These are phyloP conservation scores for Leishmania lainsoni DNA, from an alignment of 208 protist species.

Conservation along the genomic window DNA sequence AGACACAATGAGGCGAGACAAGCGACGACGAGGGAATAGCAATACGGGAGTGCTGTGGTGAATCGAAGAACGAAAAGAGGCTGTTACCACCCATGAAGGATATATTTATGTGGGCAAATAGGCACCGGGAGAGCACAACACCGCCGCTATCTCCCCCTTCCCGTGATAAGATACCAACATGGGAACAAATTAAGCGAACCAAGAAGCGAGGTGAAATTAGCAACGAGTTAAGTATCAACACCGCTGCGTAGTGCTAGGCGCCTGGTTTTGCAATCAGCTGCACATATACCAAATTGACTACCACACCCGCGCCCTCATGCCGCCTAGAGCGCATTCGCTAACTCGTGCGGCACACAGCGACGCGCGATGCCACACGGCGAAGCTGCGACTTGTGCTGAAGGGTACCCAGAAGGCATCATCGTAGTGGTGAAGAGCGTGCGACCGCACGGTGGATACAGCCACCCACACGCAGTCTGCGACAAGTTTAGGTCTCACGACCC, in stretches of 20 bases:
- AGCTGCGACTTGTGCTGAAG: neutral
- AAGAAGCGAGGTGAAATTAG: neutral
- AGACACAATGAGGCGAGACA: neutral
- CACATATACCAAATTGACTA: neutral
- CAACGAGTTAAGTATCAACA: neutral
- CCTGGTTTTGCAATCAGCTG: neutral
- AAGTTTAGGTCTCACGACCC: slow-evolving; percentile 17
- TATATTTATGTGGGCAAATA: neutral
- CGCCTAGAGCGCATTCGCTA: neutral
- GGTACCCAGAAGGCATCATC: slow-evolving; percentile 48
- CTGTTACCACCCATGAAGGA: neutral
- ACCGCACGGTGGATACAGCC: slow-evolving; percentile 24
- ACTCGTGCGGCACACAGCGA: neutral
- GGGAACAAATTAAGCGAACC: neutral
- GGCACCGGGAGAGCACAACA: neutral
- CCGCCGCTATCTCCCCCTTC: neutral
- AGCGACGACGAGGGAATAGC: neutral
- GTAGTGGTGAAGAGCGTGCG: slow-evolving; percentile 34
- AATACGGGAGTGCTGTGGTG: neutral
- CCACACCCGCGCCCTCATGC: neutral
- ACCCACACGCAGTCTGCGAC: slow-evolving; percentile 55
- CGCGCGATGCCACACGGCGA: slow-evolving; percentile 8
- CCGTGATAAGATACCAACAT: neutral
- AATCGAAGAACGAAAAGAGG: neutral
- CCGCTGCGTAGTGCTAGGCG: neutral